Base-by-base conservation (phyloP, 352 stramenopile species). In the Globisporangium rhizosaccharum region DNA sequence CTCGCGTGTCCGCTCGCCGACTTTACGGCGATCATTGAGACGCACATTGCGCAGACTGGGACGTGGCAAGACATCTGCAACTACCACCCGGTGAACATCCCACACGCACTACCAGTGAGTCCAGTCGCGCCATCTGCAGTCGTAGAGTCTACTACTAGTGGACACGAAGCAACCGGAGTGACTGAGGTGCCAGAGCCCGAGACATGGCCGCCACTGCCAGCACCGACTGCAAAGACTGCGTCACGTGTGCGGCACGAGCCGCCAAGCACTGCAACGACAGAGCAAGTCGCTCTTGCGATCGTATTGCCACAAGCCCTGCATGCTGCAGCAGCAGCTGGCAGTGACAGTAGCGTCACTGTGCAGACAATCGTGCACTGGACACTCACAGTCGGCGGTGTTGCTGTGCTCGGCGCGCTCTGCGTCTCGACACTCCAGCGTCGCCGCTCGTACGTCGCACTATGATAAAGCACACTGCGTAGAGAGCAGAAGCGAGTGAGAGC, bases 51-150 rank as follows among this genome's bases (percentile, higher is more conserved):
- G 50, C 62, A 70, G 15, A 92, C 82, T 1, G 82, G 82, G 30
- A 66, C 75, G 33, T 92, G 79, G 79, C 67, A 89, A 50, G 75
- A 92, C 23, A 80, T 92, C 49, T 92, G 82, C 65, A 61, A 75
- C 54, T 88, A 82, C 64, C 78, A 87, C 51, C 79, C 79, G 5
- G 63, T 82, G 53, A 82, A 82, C 44, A 20, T 45, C 18, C 50
- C 62, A 15, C 55, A 3, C 5, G 18, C 56, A 1, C 7, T 63
- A 2, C n/a, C 59, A 7, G 55, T 42, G 39, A 37, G 18, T 1
- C 5, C 33, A 30, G 36, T 14, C 25, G 42, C 44, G 15, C 0
- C 48, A 26, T 25, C 37, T 14, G n/a, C 26, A 4, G 23, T 14
- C n/a, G n/a, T 3, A 0, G 15, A 17, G 14, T 44, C 26, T 7